Evolutionary conservation across 2,329 filamentous ascomycete genomes (phyloP), one percentile per base, ranked within the genome.

Genomic region (Lachnum nothofagi): DNA sequence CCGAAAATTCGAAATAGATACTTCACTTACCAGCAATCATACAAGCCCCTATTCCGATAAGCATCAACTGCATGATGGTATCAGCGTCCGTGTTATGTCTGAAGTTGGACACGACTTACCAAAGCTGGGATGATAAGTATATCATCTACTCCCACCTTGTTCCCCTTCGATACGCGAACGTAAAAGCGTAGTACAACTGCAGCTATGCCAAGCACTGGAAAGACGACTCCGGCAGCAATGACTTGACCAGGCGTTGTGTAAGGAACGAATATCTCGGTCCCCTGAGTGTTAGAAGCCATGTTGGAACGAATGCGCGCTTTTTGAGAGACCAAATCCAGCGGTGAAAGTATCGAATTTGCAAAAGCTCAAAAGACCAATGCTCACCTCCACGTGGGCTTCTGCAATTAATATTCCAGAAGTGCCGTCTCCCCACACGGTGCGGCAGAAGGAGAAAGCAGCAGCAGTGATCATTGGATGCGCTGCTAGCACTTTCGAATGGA

Each of bases 91-190:
- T 34, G 12, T 27, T 27, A 12, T 27, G 12, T 12, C 25, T 6
- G 6, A 6, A 27, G 6, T 27, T 27, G 25, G 25, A 27, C 25
- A 27, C 25, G 25, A 27, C 40, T 7, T 27, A 44, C 47, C 34
- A 49, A 19, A 9, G 47, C 47, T 16, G 47, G 47, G 33, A 49
- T 7, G 19, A 49, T 41, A 9, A 45, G 23, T 16, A 25, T 24
- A 31, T 49, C 47, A 20, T 45, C 47, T 14, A 29, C 8, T 6
- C 47, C 47, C n/a, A 49, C 24, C 9, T 25, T 24, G 19, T 49
- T 39, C n/a, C 27, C 25, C 41, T 35, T 49, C 8, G 17, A 24
- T 3, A 25, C 16, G 34, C 47, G 47, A 17, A 44, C 25, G 33
- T 49, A 49, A 17, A 44, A 49, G 7, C 47, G 22, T 7, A 49